Evolutionary conservation across 345 rosid species (phyloP), one percentile per base, ranked within the genome.

Genomic region (Gossypium bickii): DNA sequence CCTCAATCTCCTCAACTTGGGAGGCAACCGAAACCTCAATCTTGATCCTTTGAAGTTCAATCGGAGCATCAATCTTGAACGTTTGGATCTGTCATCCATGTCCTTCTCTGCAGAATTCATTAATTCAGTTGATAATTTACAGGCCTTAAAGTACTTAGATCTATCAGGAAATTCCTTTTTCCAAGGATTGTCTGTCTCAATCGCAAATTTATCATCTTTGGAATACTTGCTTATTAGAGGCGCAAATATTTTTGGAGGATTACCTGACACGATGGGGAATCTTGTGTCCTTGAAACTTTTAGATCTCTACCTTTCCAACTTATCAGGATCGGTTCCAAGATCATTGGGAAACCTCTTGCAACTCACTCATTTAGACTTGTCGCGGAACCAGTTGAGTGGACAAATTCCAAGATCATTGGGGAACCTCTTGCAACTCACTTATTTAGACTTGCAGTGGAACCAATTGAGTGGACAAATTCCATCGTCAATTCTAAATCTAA

Each of bases 391-490:
- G 3, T 29, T 29, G 34, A 29, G 34, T 3, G 38, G 38, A 34
- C 1, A 0, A 4, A 34, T 34, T 4, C 38, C 38, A 34, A 34
- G 15, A n/a, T 72, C 76, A 27, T 8, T 78, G 3, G 67, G 78
- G 9, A 66, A 70, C 38, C 72, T 78, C 25, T 9, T 18, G 6
- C 38, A 18, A 3, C 45, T 79, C 13, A 7, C 1, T n/a, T 0
- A 0, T 18, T 58, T 84, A 11, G 20, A 13, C 22, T 66, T 80
- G 7, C 4, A 16, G 0, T 0, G 0, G 0, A 77, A 74, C 67
- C 22, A 34, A 24, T 73, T 84, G 16, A 75, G 1, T 7, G 82
- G 89, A 65, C 41, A 22, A 0, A 18, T 84, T 12, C 86, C 7
- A 34, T 34, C 0, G 7, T 34, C 38, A 34, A 34, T 34, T 4